phyloP scores from a whole-genome alignment of 2,329 filamentous ascomycete species.

The Dactylella cylindrospora region DNA sequence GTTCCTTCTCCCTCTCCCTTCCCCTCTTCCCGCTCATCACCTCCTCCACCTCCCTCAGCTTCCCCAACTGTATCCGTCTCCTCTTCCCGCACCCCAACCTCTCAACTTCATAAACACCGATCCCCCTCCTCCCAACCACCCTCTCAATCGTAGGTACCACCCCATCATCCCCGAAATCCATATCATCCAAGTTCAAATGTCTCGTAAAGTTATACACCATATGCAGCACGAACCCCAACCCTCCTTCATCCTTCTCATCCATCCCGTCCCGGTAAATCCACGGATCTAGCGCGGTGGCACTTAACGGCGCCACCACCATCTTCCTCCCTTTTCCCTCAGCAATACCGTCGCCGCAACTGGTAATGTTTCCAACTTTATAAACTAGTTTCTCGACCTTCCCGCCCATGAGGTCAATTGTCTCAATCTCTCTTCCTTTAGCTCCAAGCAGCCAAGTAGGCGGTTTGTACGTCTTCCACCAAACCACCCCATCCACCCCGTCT shows the following conservation, averaged over 20 bases:
- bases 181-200: constrained; percentile 59
- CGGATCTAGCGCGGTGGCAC: constrained; percentile 54
- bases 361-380: constrained; percentile 50
- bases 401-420: constrained; percentile 57
- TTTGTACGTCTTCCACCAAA: constrained; percentile 62
- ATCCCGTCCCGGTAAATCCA: constrained; percentile 48
- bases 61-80: neutral
- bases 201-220: constrained; percentile 54
- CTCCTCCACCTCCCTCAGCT: neutral
- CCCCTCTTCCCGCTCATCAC: neutral
- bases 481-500: constrained; percentile 52
- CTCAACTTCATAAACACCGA: constrained; percentile 55
- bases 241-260: constrained; percentile 27
- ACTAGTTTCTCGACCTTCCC: constrained; percentile 54
- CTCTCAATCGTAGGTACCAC: constrained; percentile 54
- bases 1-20: neutral
- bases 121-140: constrained; percentile 56
- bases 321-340: neutral
- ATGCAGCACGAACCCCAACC: constrained; percentile 50
- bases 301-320: constrained; percentile 54
- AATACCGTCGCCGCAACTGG: constrained; percentile 13
- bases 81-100: constrained; percentile 12
- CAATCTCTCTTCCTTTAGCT: constrained; percentile 47
- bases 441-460: constrained; percentile 59
- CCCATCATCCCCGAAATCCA: constrained; percentile 58